phyloP scores from a whole-genome alignment of 768 basidiomycete species.

The Coprinellus aureogranulatus region DNA sequence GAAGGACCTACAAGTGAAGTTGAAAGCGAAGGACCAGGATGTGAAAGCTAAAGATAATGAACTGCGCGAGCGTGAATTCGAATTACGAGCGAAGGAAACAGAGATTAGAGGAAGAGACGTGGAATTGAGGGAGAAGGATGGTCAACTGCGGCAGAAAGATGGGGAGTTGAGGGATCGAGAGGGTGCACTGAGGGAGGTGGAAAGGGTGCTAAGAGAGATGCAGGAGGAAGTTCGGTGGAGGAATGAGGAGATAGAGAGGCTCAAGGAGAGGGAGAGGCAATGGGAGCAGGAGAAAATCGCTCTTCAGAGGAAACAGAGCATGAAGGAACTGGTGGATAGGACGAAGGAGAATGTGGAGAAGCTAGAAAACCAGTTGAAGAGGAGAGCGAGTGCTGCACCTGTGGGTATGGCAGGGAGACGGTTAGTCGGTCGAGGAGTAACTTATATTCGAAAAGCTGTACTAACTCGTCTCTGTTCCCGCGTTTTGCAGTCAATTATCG shows the following conservation, averaged over 20 bases:
- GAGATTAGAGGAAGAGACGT: not conserved
- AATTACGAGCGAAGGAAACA: not conserved
- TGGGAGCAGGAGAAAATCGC: not conserved
- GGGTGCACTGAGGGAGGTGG: not conserved
- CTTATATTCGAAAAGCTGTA: not conserved
- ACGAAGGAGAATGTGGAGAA: not conserved
- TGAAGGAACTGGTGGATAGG: conserved; percentile 1
- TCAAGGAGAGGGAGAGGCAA: not conserved
- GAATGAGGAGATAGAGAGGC: not conserved
- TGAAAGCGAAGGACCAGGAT: not conserved
- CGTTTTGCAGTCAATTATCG: too few species aligned
- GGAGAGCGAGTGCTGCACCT: conserved; percentile 1
- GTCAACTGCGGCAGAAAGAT: not conserved
- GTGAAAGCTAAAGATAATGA: not conserved
- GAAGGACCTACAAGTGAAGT: not conserved
- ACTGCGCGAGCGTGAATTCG: not conserved
- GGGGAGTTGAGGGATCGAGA: conserved; percentile 5
- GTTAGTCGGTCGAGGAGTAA: not conserved
- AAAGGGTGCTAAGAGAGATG: conserved; percentile 1
- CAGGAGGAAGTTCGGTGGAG: conserved; percentile 2
- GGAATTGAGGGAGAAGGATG: not conserved
- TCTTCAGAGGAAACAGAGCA: not conserved
- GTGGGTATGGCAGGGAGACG: not conserved
- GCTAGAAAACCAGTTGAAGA: not conserved
- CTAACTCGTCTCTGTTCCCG: too few species aligned